Percentiles rank a stretch among this genome's conserved stretches.
Conservation (phyloP, 2,329 filamentous ascomycete genomes). For the Dryadomyces quercus-mongolicae region DNA sequence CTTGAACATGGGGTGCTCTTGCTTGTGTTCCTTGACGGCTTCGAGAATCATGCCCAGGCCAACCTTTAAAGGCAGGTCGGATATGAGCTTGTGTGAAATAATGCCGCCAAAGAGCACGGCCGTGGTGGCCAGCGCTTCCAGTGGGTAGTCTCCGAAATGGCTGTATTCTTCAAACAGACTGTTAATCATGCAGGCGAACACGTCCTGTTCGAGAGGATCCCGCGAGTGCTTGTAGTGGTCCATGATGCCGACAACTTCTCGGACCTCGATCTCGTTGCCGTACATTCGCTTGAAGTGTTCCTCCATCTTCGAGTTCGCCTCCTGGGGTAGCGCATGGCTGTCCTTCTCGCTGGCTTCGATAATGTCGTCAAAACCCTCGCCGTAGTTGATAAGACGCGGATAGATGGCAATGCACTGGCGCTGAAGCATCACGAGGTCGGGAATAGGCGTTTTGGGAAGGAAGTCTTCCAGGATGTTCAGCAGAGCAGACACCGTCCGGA, state of each 20-base stretch:
- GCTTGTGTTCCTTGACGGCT: conserved; percentile 72
- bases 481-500: conserved; percentile 74
- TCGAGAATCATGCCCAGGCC: conserved; percentile 98
- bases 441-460: conserved; percentile 42
- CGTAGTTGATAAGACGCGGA: conserved; percentile 90
- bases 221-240: conserved; percentile 80
- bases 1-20: conserved; percentile 90
- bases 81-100: conserved; percentile 85
- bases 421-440: conserved; percentile 70
- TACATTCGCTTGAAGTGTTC: conserved; percentile 99
- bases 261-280: conserved; percentile 74
- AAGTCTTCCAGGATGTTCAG: conserved; percentile 69
- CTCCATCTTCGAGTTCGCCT: conserved; percentile 86
- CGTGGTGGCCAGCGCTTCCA: conserved; percentile 92
- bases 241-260: conserved; percentile 73
- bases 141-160: conserved; percentile 87
- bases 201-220: conserved; percentile 75
- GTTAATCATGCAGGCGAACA: conserved; percentile 98
- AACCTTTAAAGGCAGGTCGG: conserved; percentile 80
- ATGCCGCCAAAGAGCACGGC: conserved; percentile 94
- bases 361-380: conserved; percentile 81
- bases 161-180: conserved; percentile 95
- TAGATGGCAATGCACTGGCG: conserved; percentile 85
- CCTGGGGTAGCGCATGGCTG: conserved; percentile 67
- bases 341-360: conserved; percentile 75